A percentile compares a stretch with the other conserved stretches of the same genome.
These are phyloP conservation scores for Phytophthora podocarpi DNA, from an alignment of 352 stramenopile genomes.

Conservation along the genomic window DNA sequence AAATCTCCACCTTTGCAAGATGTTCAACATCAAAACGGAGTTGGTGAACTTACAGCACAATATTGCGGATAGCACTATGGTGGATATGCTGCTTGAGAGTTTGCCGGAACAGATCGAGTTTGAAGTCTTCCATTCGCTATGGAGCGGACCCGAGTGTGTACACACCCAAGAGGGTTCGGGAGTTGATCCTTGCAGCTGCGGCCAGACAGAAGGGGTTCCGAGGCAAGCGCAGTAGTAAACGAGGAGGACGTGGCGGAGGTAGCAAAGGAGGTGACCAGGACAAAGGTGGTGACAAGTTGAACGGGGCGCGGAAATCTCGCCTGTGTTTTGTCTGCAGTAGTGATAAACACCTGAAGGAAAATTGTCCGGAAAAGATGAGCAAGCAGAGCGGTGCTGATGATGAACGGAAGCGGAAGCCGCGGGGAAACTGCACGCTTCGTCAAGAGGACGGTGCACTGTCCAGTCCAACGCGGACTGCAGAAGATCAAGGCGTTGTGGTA, in stretches of 20 bases:
- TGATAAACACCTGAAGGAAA: background rate
- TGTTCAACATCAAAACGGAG: background rate
- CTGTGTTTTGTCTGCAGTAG: background rate
- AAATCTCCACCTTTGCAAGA: too few species aligned
- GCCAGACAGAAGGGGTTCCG: background rate
- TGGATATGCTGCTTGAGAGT: constrained; percentile 1
- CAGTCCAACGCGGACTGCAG: too few species aligned
- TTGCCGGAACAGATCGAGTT: too few species aligned
- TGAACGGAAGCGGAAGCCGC: background rate
- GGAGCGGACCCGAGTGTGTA: background rate
- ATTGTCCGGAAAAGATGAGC: background rate
- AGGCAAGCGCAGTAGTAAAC: too few species aligned
- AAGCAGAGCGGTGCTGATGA: too few species aligned
- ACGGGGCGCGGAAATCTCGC: too few species aligned
- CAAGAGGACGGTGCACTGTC: too few species aligned
- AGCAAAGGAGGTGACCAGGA: too few species aligned
- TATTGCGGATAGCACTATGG: too few species aligned
- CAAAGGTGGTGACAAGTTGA: background rate
- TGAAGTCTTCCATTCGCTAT: background rate
- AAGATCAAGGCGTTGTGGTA: too few species aligned
- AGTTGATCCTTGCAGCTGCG: too few species aligned
- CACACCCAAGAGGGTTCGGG: background rate
- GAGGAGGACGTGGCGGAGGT: too few species aligned
- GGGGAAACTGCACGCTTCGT: background rate
- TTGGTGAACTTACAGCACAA: background rate